Base-by-base conservation (phyloP, 2,329 filamentous ascomycete genomes). In the Neofusicoccum kwambonambiense region DNA sequence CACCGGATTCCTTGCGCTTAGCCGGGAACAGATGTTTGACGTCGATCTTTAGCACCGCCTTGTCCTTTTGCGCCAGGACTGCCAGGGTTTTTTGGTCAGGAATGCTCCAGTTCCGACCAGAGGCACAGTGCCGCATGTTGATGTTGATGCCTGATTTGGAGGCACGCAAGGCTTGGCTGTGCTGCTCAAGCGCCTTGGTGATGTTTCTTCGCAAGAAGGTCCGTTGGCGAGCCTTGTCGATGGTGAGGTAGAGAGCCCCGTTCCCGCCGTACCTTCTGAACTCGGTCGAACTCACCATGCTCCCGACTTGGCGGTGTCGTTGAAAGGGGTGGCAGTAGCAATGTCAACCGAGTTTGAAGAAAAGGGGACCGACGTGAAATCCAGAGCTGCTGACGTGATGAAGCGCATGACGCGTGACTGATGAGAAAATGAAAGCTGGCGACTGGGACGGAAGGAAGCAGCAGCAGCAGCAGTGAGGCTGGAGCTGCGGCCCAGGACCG, bases 151-250 rank as follows among this genome's bases (percentile, higher is more conserved):
- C 22, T 34, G 19, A n/a, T 52, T 63, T 27, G 9, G 35, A 34
- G 34, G 50, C 34, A 13, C 66, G 50, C 37, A 70, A 47, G 15
- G 61, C 47, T 22, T 70, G 65, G 11, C 68, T 65, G 54, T 74
- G 68, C 2, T 68, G 52, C n/a, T 69, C 63, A 11, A 74, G 65
- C 1, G 68, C 68, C 19, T 67, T 65, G 6, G 61, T 68, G 3
- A 74, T 57, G 17, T 74, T 76, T 41, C 74, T 68, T 47, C 68
- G 64, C 8, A 76, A 67, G 44, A 76, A 73, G 9, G 68, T 62
- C 11, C 68, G 70, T 8, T 68, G 67, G 37, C 70, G 67, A 17
- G 65, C 70, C n/a, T 39, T 57, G 13, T 66, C 61, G n/a, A 75
- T 34, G 49, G 69, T 72, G 7, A 70, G 65, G 67, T 74, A 74